Evolutionary conservation across 192 early-diverging fungal genomes (phyloP).

Genomic region (Entomortierella lignicola): DNA sequence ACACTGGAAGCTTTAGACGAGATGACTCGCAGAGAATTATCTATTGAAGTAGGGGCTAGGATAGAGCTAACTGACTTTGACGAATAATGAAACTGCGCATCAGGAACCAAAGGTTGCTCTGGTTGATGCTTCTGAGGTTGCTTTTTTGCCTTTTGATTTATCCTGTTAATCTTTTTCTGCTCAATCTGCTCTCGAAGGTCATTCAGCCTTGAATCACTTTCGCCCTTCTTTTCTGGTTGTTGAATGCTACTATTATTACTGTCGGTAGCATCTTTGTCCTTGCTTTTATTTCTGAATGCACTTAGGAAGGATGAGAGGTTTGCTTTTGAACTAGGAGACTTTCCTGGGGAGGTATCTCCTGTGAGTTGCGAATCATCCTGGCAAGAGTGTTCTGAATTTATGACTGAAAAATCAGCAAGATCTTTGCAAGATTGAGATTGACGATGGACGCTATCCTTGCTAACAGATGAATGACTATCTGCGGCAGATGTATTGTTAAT

Average conservation of each 20-base stretch:
- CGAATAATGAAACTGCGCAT: neutral
- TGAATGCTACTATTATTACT: neutral
- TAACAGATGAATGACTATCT: conserved; percentile 8
- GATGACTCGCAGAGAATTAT: neutral
- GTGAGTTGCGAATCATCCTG: conserved; percentile 19
- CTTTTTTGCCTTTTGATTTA: conserved; percentile 10
- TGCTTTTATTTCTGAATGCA: conserved; percentile 10
- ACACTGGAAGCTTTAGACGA: too few species aligned
- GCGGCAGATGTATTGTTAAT: conserved; percentile 19
- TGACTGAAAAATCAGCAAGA: neutral
- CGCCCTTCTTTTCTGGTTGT: neutral
- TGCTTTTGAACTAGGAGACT: conserved; percentile 20
- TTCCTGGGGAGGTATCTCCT: conserved; percentile 1
- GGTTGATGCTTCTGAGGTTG: conserved; percentile 10
- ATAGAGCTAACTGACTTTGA: too few species aligned
- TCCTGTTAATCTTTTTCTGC: conserved; percentile 31
- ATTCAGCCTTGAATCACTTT: neutral
- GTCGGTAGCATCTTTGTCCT: neutral
- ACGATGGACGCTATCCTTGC: neutral
- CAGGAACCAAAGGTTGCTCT: neutral
- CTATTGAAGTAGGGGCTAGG: neutral
- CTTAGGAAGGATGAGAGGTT: conserved; percentile 35
- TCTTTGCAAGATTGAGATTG: neutral
- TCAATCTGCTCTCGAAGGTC: conserved; percentile 39
- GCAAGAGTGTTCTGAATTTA: neutral